Conservation (phyloP, 163 green algal species). For the Scenedesmus sp. region DNA sequence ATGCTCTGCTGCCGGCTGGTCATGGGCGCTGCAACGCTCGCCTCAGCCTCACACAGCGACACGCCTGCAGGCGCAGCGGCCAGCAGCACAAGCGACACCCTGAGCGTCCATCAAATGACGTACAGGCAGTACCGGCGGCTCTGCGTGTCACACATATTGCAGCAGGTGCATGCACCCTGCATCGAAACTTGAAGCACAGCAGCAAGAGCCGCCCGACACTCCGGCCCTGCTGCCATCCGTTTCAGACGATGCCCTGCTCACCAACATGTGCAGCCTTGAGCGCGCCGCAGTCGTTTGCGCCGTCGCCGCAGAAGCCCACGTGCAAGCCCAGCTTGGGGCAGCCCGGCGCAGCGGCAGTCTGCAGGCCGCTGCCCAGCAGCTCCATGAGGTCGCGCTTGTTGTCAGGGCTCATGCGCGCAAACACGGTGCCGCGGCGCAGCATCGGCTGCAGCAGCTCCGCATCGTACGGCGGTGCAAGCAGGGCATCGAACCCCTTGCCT, state of each 20-base stretch:
- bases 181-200: too few species aligned
- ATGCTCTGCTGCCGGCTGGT: conserved; percentile 79
- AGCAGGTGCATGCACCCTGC: neutral
- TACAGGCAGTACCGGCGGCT: neutral
- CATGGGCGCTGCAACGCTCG: conserved; percentile 79
- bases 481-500: conserved; percentile 70
- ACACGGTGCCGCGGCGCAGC: conserved; percentile 70
- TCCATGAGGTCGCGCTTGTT: conserved; percentile 78
- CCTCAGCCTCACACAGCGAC: conserved; percentile 83
- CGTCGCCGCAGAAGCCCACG: conserved; percentile 82
- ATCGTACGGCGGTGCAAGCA: conserved; percentile 47
- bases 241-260: neutral
- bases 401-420: conserved; percentile 80
- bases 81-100: neutral
- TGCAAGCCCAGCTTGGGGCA: conserved; percentile 61
- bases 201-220: too few species aligned
- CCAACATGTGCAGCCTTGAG: conserved; percentile 81
- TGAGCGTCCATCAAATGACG: neutral
- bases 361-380: conserved; percentile 62
- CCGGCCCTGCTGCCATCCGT: neutral
- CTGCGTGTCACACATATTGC: neutral
- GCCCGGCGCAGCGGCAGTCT: conserved; percentile 1
- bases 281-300: conserved; percentile 81
- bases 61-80: conserved; percentile 53
- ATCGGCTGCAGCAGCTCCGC: conserved; percentile 60